These are phyloP conservation scores for Metarhizium humberi DNA, from an alignment of 2,329 filamentous ascomycete species.

Conservation along the genomic window DNA sequence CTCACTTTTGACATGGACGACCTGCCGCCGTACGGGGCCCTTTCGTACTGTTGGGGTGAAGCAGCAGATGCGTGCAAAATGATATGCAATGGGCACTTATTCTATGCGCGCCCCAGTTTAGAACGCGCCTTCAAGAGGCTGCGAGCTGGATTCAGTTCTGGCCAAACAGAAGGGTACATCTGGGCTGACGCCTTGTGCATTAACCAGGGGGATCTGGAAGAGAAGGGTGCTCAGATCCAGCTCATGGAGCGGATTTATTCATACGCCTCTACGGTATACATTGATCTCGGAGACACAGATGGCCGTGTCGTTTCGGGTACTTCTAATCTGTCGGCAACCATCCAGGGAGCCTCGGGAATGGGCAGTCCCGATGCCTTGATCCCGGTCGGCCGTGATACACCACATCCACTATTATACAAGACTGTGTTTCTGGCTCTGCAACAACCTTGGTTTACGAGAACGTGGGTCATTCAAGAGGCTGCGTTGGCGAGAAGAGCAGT, in stretches of 20 bases:
- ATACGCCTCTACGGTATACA: background rate
- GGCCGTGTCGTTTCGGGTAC: background rate
- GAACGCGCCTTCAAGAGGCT: background rate
- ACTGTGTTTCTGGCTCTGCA: background rate
- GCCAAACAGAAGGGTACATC: background rate
- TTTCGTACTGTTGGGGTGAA: too few relatives aligned
- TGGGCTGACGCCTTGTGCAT: constrained; percentile 8
- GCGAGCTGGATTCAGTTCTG: background rate
- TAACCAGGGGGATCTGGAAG: constrained; percentile 2
- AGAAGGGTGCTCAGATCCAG: constrained; percentile 3
- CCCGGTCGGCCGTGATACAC: background rate
- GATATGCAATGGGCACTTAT: background rate
- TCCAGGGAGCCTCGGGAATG: background rate
- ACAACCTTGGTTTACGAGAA: background rate
- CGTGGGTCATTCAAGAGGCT: background rate
- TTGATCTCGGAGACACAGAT: constrained; percentile 1
- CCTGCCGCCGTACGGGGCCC: too few relatives aligned
- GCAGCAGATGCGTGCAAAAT: too few relatives aligned
- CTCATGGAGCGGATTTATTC: constrained; percentile 6
- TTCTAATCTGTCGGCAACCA: background rate
- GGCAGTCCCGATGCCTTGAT: background rate
- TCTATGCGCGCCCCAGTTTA: background rate
- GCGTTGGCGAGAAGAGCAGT: background rate
- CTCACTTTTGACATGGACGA: too few relatives aligned
- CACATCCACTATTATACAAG: background rate